Base-by-base conservation (phyloP, 257 asterid genomes). In the Coffea eugenioides region DNA sequence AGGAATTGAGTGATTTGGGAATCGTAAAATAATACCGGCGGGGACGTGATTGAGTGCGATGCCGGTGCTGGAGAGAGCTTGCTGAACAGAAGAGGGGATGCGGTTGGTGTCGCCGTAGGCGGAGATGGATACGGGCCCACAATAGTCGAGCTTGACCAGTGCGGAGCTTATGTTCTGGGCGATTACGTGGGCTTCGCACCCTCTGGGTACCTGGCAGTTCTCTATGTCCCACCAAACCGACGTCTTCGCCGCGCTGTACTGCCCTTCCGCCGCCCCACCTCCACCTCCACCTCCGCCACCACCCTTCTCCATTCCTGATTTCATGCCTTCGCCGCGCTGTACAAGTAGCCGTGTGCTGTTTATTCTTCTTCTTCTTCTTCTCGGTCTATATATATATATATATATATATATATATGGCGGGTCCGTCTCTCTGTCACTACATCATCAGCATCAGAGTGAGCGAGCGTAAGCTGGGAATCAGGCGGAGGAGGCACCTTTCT, bases 181-280 rank as follows among this genome's bases (percentile, higher is more conserved):
- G 31, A 93, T 92, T 36, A 85, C 73, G 82, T 90, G 92, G 51
- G 98, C 90, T 56, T 89, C 90, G 82, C 83, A 90, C 16, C 77
- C 71, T 71, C 81, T 87, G 8, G 93, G 92, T 65, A 93, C 97
- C 73, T 87, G 92, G 73, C 97, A 93, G 82, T 93, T 93, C 86
- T 93, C 97, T 39, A 93, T 91, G 85, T 93, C 97, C 97, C 97
- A 93, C 97, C 97, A 92, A 54, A 92, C 94, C 71, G 97, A 90
- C 18, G 84, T 85, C 89, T 90, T 91, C 61, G 94, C 91, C 87
- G 80, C 80, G 46, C 79, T 75, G 85, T 91, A 92, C 86, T 86
- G 96, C 73, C 86, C 81, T 85, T 90, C 91, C 70, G 91, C 90
- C 77, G 88, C 43, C 57, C 80, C 76, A 2, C 57, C 56, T 3